Evolutionary conservation across 441 rosid species (phyloP), one percentile per base, ranked within the genome.

Genomic region (Adansonia rubrostipa): DNA sequence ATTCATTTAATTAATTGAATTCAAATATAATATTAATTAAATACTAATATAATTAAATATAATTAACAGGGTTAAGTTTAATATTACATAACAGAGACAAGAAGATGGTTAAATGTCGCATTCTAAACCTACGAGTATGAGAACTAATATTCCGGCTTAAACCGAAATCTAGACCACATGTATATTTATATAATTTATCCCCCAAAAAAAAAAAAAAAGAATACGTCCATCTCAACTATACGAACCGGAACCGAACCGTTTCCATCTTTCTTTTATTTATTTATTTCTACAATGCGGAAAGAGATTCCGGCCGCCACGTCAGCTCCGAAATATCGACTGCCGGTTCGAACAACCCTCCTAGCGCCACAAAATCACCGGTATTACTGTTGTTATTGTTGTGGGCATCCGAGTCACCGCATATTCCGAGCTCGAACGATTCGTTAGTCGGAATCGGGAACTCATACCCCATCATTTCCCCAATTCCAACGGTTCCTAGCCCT

Each of bases 311-410:
- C 78, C 79, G 87, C 90, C 86, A 85, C 75, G 82, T 40, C 28
- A 80, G 66, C 54, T 80, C 90, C 61, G 89, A 71, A 17, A 44
- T 48, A 1, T 89, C 90, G 36, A 77, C 77, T 51, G 24, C 11
- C 58, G 45, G 20, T 20, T 88, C 88, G 57, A 90, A 87, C 77
- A 90, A 53, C 4, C 93, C 86, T 0, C 89, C 92, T 14, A 86
- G 62, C 11, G 84, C 73, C 71, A 87, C 88, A 64, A 84, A 88
- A 33, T 87, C 90, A 9, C 75, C 17, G 42, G 69, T 78, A 8
- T 61, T 47, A 33, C 47, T 56, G 40, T 72, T 20, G 10, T 28
- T 57, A 9, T 56, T 72, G 50, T 63, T 10, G 63, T 54, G 22
- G 20, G 56, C 14, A 4, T 53, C 86, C 57, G 79, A 47, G 3